Conservation (phyloP, 305 asterid genomes). For the Solanum hybrid region DNA sequence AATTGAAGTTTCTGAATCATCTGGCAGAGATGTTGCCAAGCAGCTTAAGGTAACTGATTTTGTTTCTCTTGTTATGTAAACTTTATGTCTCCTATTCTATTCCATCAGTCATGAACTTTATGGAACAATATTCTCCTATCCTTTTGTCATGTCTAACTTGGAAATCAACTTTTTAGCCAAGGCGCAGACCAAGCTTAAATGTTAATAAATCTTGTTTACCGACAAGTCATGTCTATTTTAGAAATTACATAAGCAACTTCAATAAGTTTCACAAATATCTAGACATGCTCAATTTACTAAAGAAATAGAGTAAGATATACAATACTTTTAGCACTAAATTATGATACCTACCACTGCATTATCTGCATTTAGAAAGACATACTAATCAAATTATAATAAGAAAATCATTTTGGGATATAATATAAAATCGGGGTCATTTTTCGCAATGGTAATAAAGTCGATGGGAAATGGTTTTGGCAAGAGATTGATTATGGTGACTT, state of each 20-base stretch:
- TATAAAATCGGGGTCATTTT: background rate
- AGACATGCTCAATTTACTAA: background rate
- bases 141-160: background rate
- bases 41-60: background rate
- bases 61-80: background rate
- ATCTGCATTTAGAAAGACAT: background rate
- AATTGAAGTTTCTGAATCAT: conserved; percentile 52
- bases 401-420: background rate
- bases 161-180: background rate
- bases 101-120: background rate
- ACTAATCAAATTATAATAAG: too few species aligned
- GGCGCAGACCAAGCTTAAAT: background rate
- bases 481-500: background rate
- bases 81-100: background rate
- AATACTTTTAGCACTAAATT: background rate
- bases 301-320: background rate
- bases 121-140: background rate
- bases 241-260: background rate
- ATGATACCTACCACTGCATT: background rate
- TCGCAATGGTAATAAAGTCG: background rate
- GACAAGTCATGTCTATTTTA: background rate
- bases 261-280: background rate
- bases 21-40: conserved; percentile 47
- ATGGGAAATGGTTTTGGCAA: background rate
- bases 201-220: background rate